Base-by-base conservation (phyloP, 345 rosid genomes). In the Citrus glauca region DNA sequence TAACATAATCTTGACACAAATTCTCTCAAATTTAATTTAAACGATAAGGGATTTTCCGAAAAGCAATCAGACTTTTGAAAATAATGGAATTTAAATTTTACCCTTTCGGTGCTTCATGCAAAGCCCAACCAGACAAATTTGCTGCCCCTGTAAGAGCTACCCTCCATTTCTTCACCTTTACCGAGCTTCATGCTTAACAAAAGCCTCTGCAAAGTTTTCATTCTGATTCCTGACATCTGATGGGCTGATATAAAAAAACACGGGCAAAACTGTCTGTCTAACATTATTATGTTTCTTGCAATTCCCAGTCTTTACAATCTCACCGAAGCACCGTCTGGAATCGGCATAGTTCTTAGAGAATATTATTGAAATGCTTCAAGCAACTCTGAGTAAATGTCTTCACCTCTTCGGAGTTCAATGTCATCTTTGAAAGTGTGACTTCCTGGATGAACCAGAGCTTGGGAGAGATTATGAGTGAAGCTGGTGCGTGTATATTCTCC, bases 331-430 rank as follows among this genome's bases (percentile, higher is more conserved):
- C 66, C 35, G 16, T 62, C 37, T 62, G 19, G 64, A 62, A 27
- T 62, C 73, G 6, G 73, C 73, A 42, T 69, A 45, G 22, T 69
- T 69, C 27, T 27, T 69, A 9, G 73, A 69, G 73, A 69, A 69
- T 35, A 24, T 40, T 25, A 69, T 69, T 69, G 33, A 27, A 69
- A 25, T 9, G 35, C 73, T 40, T 69, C 57, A 20, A 69, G 56
- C 2, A 69, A 33, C 56, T 45, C 73, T 69, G 59, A 68, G 42
- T 32, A 37, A 4, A 68, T 68, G 19, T 37, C 35, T 45, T 69
- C 73, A 40, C 32, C 35, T 69, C 33, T 24, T 10, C 3, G 59
- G 6, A 69, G 35, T 25, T 69, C 73, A 24, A 22, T 7, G 32
- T 68, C 71, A 40, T 68, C 71, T 10, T 48, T 40, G 20, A 62